These are phyloP conservation scores for Leccinum pellstonianum DNA, from an alignment of 768 basidiomycete species.

Conservation along the genomic window DNA sequence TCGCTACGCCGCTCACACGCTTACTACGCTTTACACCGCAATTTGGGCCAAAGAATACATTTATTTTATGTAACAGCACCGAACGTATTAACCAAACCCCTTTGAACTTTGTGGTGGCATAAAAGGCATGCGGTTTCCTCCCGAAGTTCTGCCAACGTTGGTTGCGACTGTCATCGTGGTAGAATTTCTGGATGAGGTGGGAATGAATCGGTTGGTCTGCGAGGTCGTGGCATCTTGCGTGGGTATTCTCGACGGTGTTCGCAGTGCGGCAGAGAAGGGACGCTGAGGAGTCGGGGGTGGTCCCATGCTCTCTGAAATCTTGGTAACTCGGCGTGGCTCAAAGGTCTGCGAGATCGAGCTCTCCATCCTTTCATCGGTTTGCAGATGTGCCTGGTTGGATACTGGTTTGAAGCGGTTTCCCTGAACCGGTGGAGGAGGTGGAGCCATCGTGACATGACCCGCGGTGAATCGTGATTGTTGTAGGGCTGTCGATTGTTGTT, in stretches of 20 bases:
- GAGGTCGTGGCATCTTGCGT: constrained; percentile 16
- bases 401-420: constrained; percentile 27
- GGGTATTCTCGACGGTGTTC: constrained; percentile 28
- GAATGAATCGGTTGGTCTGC: constrained; percentile 34
- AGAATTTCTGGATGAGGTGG: constrained; percentile 29
- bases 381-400: constrained; percentile 14
- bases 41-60: not conserved
- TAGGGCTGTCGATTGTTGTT: constrained; percentile 41
- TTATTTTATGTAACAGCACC: not conserved
- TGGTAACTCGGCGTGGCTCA: constrained; percentile 24
- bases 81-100: constrained; percentile 29
- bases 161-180: constrained; percentile 13
- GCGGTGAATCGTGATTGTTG: constrained; percentile 36
- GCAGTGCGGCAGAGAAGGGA: constrained; percentile 24
- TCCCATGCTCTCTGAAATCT: constrained; percentile 40
- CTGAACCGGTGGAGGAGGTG: constrained; percentile 27
- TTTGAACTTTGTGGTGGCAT: constrained; percentile 38
- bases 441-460: constrained; percentile 33
- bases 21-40: not conserved
- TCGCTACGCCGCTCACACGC: constrained; percentile 13
- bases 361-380: constrained; percentile 12
- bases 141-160: constrained; percentile 21
- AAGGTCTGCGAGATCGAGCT: constrained; percentile 9
- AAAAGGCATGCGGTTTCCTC: constrained; percentile 56
- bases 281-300: constrained; percentile 53